phyloP scores from a whole-genome alignment of 2,329 filamentous ascomycete genomes.

The Orbilia quercus region DNA sequence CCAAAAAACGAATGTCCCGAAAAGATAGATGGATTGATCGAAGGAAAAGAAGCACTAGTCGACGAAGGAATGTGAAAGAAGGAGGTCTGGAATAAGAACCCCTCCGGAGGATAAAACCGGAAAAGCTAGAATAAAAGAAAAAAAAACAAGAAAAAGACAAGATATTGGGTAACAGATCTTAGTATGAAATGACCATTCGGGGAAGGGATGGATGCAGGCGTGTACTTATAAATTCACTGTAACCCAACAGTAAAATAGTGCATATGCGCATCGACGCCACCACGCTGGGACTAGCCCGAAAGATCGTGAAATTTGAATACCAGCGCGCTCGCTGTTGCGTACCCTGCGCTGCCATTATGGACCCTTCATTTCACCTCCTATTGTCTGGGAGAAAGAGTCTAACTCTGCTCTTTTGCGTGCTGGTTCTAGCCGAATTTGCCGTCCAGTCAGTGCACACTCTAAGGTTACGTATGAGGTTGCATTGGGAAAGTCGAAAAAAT shows the following conservation, averaged over 20 bases:
- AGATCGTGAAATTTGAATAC: conserved; percentile 36
- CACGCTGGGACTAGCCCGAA: conserved; percentile 33
- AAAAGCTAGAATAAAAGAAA: conserved; percentile 4
- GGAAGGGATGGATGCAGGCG: conserved; percentile 15
- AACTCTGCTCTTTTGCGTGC: neutral
- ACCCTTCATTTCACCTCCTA: conserved; percentile 36
- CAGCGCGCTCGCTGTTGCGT: neutral
- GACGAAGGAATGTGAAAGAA: conserved; percentile 17
- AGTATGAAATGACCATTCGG: neutral
- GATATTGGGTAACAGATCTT: conserved; percentile 9
- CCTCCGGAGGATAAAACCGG: conserved; percentile 24
- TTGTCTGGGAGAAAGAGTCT: neutral
- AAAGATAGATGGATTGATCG: conserved; percentile 9
- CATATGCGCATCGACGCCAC: conserved; percentile 46
- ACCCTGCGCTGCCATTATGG: conserved; percentile 38
- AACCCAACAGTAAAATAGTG: too few relatives aligned
- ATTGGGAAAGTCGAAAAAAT: conserved; percentile 50
- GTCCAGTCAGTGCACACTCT: conserved; percentile 13
- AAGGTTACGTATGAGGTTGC: conserved; percentile 46
- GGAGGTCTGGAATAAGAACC: conserved; percentile 9
- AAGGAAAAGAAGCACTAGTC: neutral
- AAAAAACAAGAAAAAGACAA: conserved; percentile 26
- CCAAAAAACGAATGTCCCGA: conserved; percentile 32
- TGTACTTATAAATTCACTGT: conserved; percentile 43
- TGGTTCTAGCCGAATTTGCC: conserved; percentile 24